Conservation (phyloP, 139 green algal genomes). For the Chloropicon primus region DNA sequence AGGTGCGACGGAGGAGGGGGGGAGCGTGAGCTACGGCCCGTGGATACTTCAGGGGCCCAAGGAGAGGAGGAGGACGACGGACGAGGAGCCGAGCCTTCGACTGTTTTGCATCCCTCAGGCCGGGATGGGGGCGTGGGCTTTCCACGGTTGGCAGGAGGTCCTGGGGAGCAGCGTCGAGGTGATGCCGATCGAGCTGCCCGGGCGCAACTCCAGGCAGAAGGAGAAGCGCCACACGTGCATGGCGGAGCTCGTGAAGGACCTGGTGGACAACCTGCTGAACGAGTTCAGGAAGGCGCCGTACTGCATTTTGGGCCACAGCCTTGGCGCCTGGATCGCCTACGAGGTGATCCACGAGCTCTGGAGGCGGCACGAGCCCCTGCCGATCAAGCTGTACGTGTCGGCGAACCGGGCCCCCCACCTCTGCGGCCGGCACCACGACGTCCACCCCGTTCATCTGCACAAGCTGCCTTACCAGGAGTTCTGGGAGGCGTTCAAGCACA, state of each 20-base stretch:
- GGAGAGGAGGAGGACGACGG: not conserved
- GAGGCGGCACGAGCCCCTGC: constrained; percentile 11
- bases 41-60: not conserved
- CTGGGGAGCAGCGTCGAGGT: constrained; percentile 9
- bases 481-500: constrained; percentile 28
- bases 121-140: constrained; percentile 32
- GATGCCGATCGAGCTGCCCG: constrained; percentile 37
- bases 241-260: constrained; percentile 10
- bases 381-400: constrained; percentile 29
- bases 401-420: constrained; percentile 24
- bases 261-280: constrained; percentile 6
- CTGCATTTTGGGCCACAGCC: constrained; percentile 43
- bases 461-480: constrained; percentile 19
- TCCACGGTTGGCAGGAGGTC: constrained; percentile 18
- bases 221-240: constrained; percentile 14
- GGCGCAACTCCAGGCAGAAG: constrained; percentile 19
- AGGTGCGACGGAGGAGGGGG: no score
- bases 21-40: not conserved
- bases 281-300: constrained; percentile 16
- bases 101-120: constrained; percentile 32
- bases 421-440: constrained; percentile 17
- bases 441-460: constrained; percentile 28
- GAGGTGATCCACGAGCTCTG: constrained; percentile 22
- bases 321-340: constrained; percentile 38
- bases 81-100: constrained; percentile 5